Evolutionary conservation across 371 early-diverging fungal species (phyloP), one percentile per base, ranked within the genome.

Genomic region (Mortierella sp.): DNA sequence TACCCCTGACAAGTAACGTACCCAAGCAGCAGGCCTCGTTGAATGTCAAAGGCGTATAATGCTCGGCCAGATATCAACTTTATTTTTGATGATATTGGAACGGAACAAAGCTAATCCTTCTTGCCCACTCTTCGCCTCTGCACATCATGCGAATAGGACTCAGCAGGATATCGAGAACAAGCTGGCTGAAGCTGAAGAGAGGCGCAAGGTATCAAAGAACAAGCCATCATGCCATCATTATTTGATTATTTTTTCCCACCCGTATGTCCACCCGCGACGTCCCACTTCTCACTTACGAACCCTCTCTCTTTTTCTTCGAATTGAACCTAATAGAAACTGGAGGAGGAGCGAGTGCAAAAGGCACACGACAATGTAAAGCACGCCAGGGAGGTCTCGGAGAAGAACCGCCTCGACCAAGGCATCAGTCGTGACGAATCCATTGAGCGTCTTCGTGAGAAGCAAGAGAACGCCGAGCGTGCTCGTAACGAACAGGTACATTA

Each of bases 291-390:
- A 55, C n/a, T 27, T 24, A 51, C 41, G 27, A 11, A 54, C 41
- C 16, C 8, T 43, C 43, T 72, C n/a, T 10, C 60, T 63, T 32
- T 29, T 24, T 70, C 2, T 70, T 49, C 21, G 29, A 27, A 32
- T 4, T 29, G 18, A 60, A 60, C 35, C 11, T 43, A 29, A 56
- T 48, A 84, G 82, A 85, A 79, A 82, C 65, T 85, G 4, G 86
- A 81, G 60, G 86, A 82, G 16, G 86, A 85, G 29, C 72, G 82
- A 18, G 86, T 85, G 54, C 86, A 85, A 21, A 85, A 85, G 75
- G 86, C 86, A 38, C 79, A 76, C 49, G 82, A 79, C 41, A 81
- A 79, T 35, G 82, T 82, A n/a, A 78, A 74, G 71, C 86, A 85
- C 27, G 86, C 86, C 63, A 85, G 79, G 43, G 75, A 76, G n/a